Percentiles rank a stretch among this genome's conserved stretches.
These are phyloP conservation scores for Inga laurina DNA, from an alignment of 306 rosid species.

Conservation along the genomic window DNA sequence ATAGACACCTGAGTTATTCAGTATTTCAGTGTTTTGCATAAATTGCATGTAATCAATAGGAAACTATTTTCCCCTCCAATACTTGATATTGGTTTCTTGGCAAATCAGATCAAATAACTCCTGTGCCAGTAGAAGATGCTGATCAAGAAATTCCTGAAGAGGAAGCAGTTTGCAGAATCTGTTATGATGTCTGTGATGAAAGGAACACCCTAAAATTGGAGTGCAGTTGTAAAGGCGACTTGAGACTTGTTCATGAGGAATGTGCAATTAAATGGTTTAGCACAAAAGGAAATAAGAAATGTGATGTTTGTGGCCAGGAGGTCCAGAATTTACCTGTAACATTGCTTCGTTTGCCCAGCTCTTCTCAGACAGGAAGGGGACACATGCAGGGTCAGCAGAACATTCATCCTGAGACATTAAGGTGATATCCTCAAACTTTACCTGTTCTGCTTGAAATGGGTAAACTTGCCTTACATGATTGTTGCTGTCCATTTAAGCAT, in stretches of 20 bases:
- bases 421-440: conserved; percentile 45
- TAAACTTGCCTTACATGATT: conserved; percentile 10
- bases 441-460: not conserved
- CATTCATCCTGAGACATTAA: conserved; percentile 57
- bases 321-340: conserved; percentile 95
- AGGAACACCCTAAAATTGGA: conserved; percentile 94
- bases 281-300: conserved; percentile 78
- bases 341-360: conserved; percentile 72
- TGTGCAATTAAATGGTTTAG: conserved; percentile 89
- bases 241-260: conserved; percentile 82
- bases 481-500: conserved; percentile 1
- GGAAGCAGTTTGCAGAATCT: conserved; percentile 97
- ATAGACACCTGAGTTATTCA: not conserved
- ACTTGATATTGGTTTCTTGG: conserved; percentile 24
- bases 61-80: not conserved
- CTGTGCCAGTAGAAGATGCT: conserved; percentile 54
- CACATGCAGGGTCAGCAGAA: conserved; percentile 48
- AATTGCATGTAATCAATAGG: not conserved
- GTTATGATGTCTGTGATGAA: conserved; percentile 83
- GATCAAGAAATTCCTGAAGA: conserved; percentile 99
- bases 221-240: conserved; percentile 96
- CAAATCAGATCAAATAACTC: conserved; percentile 74
- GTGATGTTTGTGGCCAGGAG: conserved; percentile 86
- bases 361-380: conserved; percentile 51
- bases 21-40: not conserved